Percentiles rank a stretch among this genome's conserved stretches.
These are phyloP conservation scores for Agapanthus africanus DNA, from an alignment of 106 monocot genomes.

Conservation along the genomic window DNA sequence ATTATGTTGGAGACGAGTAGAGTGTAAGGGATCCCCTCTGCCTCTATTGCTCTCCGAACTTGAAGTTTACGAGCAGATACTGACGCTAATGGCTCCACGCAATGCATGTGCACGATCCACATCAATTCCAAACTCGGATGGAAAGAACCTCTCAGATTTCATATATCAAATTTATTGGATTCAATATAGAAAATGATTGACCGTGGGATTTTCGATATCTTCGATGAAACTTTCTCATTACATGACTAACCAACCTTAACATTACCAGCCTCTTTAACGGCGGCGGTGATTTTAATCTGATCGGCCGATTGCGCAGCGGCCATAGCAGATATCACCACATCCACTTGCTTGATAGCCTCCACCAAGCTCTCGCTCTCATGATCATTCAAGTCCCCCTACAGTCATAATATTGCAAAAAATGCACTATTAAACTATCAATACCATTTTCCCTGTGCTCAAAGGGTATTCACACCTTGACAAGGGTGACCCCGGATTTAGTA, in stretches of 20 bases:
- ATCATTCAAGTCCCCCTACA: conserved; percentile 24
- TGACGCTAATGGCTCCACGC: conserved; percentile 12
- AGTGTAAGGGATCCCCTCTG: too few relatives aligned
- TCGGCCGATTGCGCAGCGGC: conserved; percentile 4
- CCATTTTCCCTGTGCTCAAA: too few relatives aligned
- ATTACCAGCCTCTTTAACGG: conserved; percentile 23
- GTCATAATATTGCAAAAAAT: not conserved
- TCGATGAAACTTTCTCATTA: not conserved
- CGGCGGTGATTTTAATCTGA: conserved; percentile 20
- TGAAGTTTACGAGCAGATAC: not conserved
- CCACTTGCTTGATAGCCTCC: conserved; percentile 18
- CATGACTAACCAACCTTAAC: not conserved
- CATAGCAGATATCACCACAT: conserved; percentile 16
- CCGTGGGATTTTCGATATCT: too few relatives aligned
- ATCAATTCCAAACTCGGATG: conserved; percentile 32
- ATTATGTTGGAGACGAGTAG: too few relatives aligned
- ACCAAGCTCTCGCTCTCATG: conserved; percentile 24
- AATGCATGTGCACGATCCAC: conserved; percentile 4
- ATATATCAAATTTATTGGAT: too few relatives aligned
- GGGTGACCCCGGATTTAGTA: not conserved
- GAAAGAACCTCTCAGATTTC: conserved; percentile 37
- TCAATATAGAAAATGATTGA: too few relatives aligned
- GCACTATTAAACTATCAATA: too few relatives aligned
- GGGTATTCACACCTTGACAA: conserved; percentile 1
- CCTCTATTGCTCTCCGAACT: conserved; percentile 14